Base-by-base conservation (phyloP, 805 yeast species). In the Kodamaea sagamina region DNA sequence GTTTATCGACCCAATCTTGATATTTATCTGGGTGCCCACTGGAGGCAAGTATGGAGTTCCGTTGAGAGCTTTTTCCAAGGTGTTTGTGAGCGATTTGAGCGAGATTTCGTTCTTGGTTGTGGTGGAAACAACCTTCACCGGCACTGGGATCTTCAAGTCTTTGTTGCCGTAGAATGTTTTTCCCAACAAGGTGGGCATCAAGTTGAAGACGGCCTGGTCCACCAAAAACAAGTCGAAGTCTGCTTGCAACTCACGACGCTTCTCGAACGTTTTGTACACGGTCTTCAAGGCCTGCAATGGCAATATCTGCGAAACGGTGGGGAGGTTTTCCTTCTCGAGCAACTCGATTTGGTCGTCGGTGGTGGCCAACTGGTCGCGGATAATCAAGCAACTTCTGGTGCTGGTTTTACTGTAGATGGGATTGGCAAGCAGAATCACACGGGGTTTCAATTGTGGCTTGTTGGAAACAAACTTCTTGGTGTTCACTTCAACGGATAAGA, bases 251-350 rank as follows among this genome's bases (percentile, higher is more conserved):
- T 81, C 83, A 62, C 97, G 82, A 63, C 89, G 82, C 47, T 89
- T 83, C 65, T 93, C 97, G 56, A 71, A 93, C n/a, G 87, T 79
- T 68, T 89, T 89, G 74, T 81, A 92, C 47, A 84, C 85, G 25
- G 89, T 86, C 63, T 88, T 88, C 50, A 93, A 73, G 52, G 89
- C 85, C 36, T 79, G 73, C 43, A 84, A 83, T 4, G 93, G 77
- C 25, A 89, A 73, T 42, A 90, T 81, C 54, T 77, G 75, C 16
- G 63, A 44, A 34, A 79, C 63, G 29, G 76, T 63, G 16, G 78
- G 75, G 24, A 78, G 67, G 15, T 67, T 53, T 26, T 66, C 73
- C 28, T 62, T 63, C 59, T 79, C 84, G 42, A 79, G 68, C 44
- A 65, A 53, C 42, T 68, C 72, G 45, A 78, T 58, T 41, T 71